Evolutionary conservation across 495 filamentous ascomycete genomes (phyloP).

Genomic region (Aspergillus heteromorphus): DNA sequence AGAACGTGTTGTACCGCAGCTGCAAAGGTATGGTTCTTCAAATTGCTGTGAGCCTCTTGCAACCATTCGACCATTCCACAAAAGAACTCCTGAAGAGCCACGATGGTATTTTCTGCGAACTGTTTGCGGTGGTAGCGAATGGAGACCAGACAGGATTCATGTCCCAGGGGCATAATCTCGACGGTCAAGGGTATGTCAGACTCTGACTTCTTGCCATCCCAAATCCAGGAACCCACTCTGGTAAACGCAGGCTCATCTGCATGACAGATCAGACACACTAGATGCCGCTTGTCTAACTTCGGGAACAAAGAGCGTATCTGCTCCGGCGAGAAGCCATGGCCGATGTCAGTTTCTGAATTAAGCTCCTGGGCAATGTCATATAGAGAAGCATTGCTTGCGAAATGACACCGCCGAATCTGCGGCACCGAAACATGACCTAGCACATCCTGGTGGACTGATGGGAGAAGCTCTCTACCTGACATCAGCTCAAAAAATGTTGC

Average conservation of each 20-base stretch:
- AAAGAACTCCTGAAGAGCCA: neutral
- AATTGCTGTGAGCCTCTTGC: neutral
- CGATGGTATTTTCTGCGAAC: neutral
- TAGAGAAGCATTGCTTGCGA: neutral
- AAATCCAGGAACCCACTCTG: neutral
- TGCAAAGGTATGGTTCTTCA: neutral
- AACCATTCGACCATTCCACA: neutral
- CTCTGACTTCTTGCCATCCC: neutral
- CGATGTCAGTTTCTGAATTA: neutral
- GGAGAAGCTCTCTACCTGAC: neutral
- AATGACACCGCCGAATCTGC: neutral
- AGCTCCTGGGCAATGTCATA: neutral
- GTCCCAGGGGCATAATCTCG: neutral
- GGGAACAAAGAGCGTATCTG: neutral
- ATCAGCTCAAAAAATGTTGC: neutral
- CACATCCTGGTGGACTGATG: neutral
- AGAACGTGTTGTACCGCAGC: neutral
- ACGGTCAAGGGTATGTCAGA: neutral
- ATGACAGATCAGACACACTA: neutral
- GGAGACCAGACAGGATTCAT: neutral
- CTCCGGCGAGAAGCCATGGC: neutral
- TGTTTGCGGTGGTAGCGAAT: neutral
- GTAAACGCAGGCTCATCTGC: neutral
- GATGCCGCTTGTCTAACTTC: neutral
- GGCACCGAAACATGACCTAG: neutral